Base-by-base conservation (phyloP, 208 protist genomes). In the Trypanosoma rangeli region DNA sequence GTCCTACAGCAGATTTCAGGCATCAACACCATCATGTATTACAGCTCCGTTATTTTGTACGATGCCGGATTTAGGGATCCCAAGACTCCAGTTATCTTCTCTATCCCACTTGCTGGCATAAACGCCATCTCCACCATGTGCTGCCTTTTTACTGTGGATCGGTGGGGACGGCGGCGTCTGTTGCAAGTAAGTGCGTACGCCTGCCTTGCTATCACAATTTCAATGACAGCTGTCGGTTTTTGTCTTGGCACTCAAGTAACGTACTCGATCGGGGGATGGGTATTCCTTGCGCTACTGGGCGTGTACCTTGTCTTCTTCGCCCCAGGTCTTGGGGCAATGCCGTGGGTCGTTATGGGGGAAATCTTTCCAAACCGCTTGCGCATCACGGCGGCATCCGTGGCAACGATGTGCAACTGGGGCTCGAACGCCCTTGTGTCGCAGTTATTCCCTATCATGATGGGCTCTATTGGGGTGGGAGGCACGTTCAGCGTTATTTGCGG, bases 11-110 rank as follows among this genome's bases (percentile, higher is more conserved):
- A 97, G 77, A 83, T 96, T 52, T 94, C 84, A 28, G 94, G 92
- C 22, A 97, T 97, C 72, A 97, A 97, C 79, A 95, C 92, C 3
- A 91, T 97, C 70, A 97, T 97, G 92, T 97, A 97, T 77, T 97
- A 97, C 83, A 94, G 87, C 69, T 79, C 92, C 18, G 83, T 93
- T 39, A 96, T 97, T 53, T 72, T 97, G 29, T 80, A 87, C 44
- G 85, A 94, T 53, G 85, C 87, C 16, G 91, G 91, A 52, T 94
- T 96, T 64, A 54, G 73, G 1, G 85, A 90, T 33, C 71, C 66
- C 39, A 93, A 80, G 42, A 88, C 86, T 73, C 88, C 91, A 9
- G 87, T 96, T 16, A 86, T 94, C 35, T 68, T 94, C 22, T 94
- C 85, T 13, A 80, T 94, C 44, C 89, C 90, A 31, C 81, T 96